Base-by-base conservation (phyloP, 768 basidiomycete genomes). In the Tylopilus sp. region DNA sequence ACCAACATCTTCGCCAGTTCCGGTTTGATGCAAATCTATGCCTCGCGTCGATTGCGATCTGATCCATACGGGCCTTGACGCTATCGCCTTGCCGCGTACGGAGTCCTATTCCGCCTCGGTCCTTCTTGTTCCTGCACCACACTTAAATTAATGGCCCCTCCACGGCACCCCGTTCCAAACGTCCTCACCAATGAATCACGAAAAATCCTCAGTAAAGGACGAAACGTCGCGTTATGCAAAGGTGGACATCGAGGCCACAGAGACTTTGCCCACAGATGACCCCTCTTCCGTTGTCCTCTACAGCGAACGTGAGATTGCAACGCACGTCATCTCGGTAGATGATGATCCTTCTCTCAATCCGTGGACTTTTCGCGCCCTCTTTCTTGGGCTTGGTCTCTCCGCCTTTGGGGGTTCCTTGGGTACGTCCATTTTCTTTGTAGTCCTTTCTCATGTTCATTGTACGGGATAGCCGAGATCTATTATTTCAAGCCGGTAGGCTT, bases 341-440 rank as follows among this genome's bases (percentile, higher is more conserved):
- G 48, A 48, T 4, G 38, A 37, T 45, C 19, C 1, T 2, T 6
- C 9, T 58, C 31, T 48, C 57, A 3, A 63, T 53, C 41, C 62
- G 60, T 65, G 28, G 55, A 67, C 58, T 16, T 19, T 12, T 1
- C 16, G n/a, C 52, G 69, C 77, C 12, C 76, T 82, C 60, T 72
- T 81, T 31, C 79, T 84, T 11, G 80, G 81, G 40, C 74, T 82
- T 0, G 81, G 76, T 74, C 53, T 80, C 69, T 70, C 80, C 73
- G 25, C 74, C 70, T 66, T 82, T 34, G 79, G 79, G 57, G 75
- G 77, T 42, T 74, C 80, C 16, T 69, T 83, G 22, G 79, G 78
- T 76, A 59, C 13, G 64, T 59, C 9, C 29, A 19, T 31, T 11
- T 6, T 4, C 6, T 19, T 38, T 17, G 36, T 37, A 22, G 29